Conservation (phyloP, 2,329 filamentous ascomycete genomes). For the Pestalotiopsis sp. region DNA sequence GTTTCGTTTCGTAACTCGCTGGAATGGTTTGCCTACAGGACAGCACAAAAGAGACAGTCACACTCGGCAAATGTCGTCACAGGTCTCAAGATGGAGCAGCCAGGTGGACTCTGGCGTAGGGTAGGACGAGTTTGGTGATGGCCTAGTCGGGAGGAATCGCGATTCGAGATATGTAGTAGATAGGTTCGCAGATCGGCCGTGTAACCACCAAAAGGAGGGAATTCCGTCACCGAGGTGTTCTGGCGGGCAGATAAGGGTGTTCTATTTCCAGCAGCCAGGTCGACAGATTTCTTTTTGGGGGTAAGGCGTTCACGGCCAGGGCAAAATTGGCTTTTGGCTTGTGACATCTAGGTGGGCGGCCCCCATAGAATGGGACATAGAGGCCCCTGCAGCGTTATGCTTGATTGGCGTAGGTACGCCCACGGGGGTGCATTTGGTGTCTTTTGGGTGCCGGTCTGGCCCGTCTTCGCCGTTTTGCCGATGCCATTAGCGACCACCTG, state of each 20-base stretch:
- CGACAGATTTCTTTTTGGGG: not conserved
- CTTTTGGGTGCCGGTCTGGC: not conserved
- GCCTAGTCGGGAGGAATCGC: not conserved
- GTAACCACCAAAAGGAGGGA: not conserved
- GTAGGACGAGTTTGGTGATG: not conserved
- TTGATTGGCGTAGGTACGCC: not conserved
- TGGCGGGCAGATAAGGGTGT: not conserved
- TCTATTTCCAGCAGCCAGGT: not conserved
- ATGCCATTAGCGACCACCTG: not conserved
- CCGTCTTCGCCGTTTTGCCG: not conserved
- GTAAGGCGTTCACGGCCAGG: not conserved
- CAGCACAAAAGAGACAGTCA: not conserved
- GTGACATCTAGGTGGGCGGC: not conserved
- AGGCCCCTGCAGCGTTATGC: not conserved
- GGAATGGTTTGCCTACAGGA: not conserved
- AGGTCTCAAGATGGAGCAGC: not conserved
- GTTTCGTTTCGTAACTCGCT: not conserved
- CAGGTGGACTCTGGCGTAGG: not conserved
- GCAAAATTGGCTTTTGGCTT: not conserved
- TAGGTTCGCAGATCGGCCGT: too few species aligned
- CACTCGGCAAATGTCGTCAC: not conserved
- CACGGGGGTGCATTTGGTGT: not conserved
- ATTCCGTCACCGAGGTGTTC: not conserved
- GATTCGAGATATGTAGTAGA: too few species aligned
- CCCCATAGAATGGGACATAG: not conserved